phyloP scores from a whole-genome alignment of 371 early-diverging fungal genomes.

The Entomophthora muscae region DNA sequence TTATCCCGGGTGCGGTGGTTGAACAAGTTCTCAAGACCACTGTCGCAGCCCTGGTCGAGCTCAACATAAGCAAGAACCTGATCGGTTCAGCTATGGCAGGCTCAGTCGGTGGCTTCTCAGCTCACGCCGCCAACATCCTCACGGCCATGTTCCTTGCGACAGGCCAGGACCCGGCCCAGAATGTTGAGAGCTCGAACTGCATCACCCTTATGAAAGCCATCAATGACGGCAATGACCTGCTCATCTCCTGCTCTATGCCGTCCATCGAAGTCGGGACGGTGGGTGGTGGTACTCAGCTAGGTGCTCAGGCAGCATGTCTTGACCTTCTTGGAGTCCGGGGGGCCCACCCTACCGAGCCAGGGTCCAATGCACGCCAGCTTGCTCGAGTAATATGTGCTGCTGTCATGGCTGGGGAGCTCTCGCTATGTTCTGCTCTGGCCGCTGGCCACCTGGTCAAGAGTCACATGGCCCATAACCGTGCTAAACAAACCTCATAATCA shows the following conservation, averaged over 20 bases:
- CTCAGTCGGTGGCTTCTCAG: conserved; percentile 87
- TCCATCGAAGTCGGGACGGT: conserved; percentile 91
- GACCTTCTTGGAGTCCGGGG: conserved; percentile 82
- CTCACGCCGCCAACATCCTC: conserved; percentile 89
- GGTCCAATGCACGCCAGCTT: conserved; percentile 69
- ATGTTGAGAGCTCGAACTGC: conserved; percentile 88
- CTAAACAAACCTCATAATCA: conserved; percentile 10
- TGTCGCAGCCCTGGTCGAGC: conserved; percentile 51
- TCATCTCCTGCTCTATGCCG: conserved; percentile 88
- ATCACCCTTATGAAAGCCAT: conserved; percentile 87
- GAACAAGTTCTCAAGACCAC: conserved; percentile 75
- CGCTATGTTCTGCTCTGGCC: conserved; percentile 67
- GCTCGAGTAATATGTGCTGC: conserved; percentile 81
- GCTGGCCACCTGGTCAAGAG: conserved; percentile 71
- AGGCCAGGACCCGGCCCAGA: conserved; percentile 95
- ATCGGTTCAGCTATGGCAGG: conserved; percentile 94
- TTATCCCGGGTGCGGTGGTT: conserved; percentile 64
- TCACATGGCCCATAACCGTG: conserved; percentile 71
- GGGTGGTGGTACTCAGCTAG: conserved; percentile 86
- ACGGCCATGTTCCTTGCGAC: conserved; percentile 90
- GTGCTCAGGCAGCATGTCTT: conserved; percentile 76
- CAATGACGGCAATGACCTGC: conserved; percentile 55
- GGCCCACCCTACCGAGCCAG: conserved; percentile 63
- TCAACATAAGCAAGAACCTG: conserved; percentile 80
- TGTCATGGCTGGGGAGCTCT: conserved; percentile 95